Conservation (phyloP, 495 filamentous ascomycete species). For the Saxophila tyrrhenica region DNA sequence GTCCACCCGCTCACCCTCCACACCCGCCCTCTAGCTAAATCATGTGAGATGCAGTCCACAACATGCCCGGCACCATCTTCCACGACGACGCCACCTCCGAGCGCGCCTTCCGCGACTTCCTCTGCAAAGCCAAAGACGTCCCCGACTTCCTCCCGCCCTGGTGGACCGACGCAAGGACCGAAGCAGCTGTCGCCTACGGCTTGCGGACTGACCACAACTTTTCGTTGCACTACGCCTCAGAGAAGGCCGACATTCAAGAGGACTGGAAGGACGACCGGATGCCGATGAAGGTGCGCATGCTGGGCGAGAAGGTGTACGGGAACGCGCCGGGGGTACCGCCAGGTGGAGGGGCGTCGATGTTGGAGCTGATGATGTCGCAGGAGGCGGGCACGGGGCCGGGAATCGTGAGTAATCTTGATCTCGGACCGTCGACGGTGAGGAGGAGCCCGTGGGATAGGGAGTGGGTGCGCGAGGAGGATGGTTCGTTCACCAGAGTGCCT, state of each 20-base stretch:
- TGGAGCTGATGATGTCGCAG: too few species aligned
- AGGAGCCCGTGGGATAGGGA: too few species aligned
- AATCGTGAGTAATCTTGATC: too few species aligned
- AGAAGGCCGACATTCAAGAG: not conserved
- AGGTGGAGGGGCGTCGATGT: too few species aligned
- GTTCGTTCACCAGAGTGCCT: too few species aligned
- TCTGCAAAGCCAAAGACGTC: not conserved
- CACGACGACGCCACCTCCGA: not conserved
- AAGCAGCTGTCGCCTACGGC: not conserved
- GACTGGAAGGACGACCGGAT: not conserved
- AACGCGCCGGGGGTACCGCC: not conserved
- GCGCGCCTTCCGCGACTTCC: not conserved
- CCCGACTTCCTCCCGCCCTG: not conserved
- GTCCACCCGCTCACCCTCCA: not conserved
- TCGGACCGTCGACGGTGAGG: too few species aligned
- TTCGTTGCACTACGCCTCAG: not conserved
- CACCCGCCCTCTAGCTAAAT: not conserved
- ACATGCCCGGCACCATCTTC: not conserved
- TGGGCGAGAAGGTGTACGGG: not conserved
- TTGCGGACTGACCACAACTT: not conserved
- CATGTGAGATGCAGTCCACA: not conserved
- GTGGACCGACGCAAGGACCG: not conserved
- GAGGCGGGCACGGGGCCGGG: too few species aligned
- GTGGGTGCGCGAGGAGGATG: too few species aligned
- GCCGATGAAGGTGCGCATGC: not conserved